Percentiles rank a stretch among this genome's conserved stretches.
phyloP scores from a whole-genome alignment of 805 yeast genomes.

The Clavispora phyllophila region DNA sequence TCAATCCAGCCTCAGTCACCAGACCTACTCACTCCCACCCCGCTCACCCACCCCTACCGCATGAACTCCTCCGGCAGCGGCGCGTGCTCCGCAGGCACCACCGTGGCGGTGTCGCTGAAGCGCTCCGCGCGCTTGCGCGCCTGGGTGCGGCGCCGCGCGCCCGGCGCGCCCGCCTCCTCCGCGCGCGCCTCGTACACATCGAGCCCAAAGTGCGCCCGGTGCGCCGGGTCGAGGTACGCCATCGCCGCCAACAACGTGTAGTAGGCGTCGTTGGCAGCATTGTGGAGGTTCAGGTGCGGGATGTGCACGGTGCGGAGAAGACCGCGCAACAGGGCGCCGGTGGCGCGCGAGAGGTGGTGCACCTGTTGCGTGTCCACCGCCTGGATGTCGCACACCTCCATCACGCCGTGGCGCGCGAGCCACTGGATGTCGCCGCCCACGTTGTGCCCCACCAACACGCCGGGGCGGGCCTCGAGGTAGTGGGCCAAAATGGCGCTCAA shows the following conservation, averaged over 20 bases:
- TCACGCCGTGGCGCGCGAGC: slow-evolving; percentile 11
- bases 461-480: slow-evolving; percentile 13
- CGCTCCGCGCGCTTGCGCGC: slow-evolving; percentile 1
- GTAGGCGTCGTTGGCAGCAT: slow-evolving; percentile 28
- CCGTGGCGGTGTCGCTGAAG: slow-evolving; percentile 1
- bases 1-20: no score
- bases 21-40: no score
- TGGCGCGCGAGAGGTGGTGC: slow-evolving; percentile 10
- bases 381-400: slow-evolving; percentile 2
- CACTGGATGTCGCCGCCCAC: slow-evolving; percentile 14
- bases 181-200: slow-evolving; percentile 8
- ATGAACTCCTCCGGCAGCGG: background rate
- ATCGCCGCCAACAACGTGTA: slow-evolving; percentile 23
- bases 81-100: slow-evolving; percentile 1
- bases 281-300: slow-evolving; percentile 23
- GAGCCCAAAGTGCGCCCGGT: slow-evolving; percentile 10
- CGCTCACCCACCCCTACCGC: no score
- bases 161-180: background rate
- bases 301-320: slow-evolving; percentile 16
- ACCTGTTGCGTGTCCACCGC: slow-evolving; percentile 19
- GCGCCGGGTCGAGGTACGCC: slow-evolving; percentile 20
- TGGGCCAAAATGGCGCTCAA: slow-evolving; percentile 10
- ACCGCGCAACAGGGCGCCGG: slow-evolving; percentile 19
- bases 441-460: slow-evolving; percentile 18
- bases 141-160: background rate